Evolutionary conservation across 2,329 filamentous ascomycete species (phyloP).

Genomic region (Paracamarosporium sp.): DNA sequence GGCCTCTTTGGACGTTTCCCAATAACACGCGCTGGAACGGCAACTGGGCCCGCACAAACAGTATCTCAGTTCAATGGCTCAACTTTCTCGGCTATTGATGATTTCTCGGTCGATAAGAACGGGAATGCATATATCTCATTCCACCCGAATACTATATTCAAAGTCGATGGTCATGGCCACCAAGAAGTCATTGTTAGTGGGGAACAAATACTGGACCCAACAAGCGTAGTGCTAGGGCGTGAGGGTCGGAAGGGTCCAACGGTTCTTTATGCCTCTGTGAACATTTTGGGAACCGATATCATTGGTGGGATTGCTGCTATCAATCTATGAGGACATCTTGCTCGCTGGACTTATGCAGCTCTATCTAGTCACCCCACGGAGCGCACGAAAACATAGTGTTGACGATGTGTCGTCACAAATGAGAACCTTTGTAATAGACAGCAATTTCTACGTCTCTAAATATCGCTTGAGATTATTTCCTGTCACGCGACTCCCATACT

Average conservation of each 20-base stretch:
- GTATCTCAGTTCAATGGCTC: not conserved
- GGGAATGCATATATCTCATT: conserved; percentile 6
- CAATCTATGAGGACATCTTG: not conserved
- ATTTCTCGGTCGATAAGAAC: conserved; percentile 7
- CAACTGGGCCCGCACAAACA: not conserved
- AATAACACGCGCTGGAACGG: not conserved
- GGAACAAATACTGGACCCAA: conserved; percentile 1
- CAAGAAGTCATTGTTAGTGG: conserved; percentile 1
- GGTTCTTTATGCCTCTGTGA: not conserved
- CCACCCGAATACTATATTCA: conserved; percentile 4
- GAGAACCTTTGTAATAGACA: too few relatives aligned
- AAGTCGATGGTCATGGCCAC: not conserved
- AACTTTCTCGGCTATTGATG: not conserved
- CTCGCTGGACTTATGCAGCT: too few relatives aligned
- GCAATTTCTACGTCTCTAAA: too few relatives aligned
- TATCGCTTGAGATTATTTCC: too few relatives aligned
- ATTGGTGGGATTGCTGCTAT: not conserved
- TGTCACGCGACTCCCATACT: too few relatives aligned
- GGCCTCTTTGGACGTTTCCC: conserved; percentile 7
- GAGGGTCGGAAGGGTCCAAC: not conserved
- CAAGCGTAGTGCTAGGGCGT: conserved; percentile 1
- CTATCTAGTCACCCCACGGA: too few relatives aligned
- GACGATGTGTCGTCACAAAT: too few relatives aligned
- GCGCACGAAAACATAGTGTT: too few relatives aligned
- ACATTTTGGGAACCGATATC: not conserved